Conservation (phyloP, 148 eudicot genomes). For the Silene uniflora region DNA sequence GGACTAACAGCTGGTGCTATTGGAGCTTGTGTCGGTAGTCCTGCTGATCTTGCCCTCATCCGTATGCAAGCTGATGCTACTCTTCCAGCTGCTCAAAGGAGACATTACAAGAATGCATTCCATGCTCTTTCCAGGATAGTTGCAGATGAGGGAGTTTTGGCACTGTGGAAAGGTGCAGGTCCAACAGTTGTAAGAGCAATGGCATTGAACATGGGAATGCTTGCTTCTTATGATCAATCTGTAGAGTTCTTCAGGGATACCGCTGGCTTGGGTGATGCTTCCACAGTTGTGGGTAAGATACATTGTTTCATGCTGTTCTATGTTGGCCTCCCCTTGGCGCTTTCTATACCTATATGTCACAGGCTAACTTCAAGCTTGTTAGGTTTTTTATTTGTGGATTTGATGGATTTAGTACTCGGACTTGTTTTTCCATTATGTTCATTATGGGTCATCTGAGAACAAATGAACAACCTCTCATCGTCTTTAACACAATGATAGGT, state of each 20-base stretch:
- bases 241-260: constrained; percentile 46
- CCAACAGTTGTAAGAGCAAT: constrained; percentile 36
- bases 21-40: constrained; percentile 41
- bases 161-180: constrained; percentile 60
- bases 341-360: neutral
- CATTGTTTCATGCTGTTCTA: neutral
- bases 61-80: constrained; percentile 46
- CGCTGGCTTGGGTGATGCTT: constrained; percentile 33
- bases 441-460: neutral
- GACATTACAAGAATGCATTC: constrained; percentile 41
- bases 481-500: neutral
- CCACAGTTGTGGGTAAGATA: constrained; percentile 43
- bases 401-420: neutral
- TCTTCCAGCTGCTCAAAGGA: constrained; percentile 38
- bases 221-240: constrained; percentile 52
- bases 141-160: constrained; percentile 42
- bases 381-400: neutral
- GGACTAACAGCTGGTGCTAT: constrained; percentile 54
- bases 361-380: neutral
- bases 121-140: constrained; percentile 39
- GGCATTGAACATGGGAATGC: constrained; percentile 62
- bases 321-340: neutral
- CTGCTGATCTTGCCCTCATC: constrained; percentile 37
- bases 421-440: neutral
- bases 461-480: neutral